These are phyloP conservation scores for Mycosarcoma mackinlayi DNA, from an alignment of 1,284 basidiomycete species.

Conservation along the genomic window DNA sequence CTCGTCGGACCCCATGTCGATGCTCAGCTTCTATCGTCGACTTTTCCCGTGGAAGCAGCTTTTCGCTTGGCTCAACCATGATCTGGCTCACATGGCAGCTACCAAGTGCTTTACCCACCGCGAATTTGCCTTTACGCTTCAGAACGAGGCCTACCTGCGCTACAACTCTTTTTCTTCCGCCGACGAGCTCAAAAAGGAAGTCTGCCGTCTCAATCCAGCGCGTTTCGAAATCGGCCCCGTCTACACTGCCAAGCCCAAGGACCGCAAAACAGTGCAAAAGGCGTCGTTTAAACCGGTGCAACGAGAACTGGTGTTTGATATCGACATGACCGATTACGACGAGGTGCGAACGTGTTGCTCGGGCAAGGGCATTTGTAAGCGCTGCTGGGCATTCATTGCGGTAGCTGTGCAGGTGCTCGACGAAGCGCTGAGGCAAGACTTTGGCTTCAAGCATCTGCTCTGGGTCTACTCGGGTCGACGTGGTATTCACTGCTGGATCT, in stretches of 20 bases:
- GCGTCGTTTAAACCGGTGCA: constrained; percentile 80
- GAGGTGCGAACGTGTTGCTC: constrained; percentile 93
- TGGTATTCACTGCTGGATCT: constrained; percentile 98
- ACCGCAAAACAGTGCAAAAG: constrained; percentile 85
- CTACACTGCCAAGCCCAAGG: constrained; percentile 89
- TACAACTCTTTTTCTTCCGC: constrained; percentile 89
- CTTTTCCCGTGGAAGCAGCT: constrained; percentile 94
- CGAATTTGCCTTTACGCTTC: constrained; percentile 96
- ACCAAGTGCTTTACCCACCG: constrained; percentile 73
- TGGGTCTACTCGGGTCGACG: constrained; percentile 99
- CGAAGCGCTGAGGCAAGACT: constrained; percentile 79
- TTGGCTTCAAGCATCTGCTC: constrained; percentile 80
- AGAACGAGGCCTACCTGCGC: constrained; percentile 87
- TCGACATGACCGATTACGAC: constrained; percentile 99
- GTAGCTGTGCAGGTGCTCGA: constrained; percentile 92
- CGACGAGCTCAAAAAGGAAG: constrained; percentile 91
- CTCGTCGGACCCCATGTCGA: constrained; percentile 75
- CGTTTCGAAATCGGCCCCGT: constrained; percentile 97
- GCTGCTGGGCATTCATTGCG: constrained; percentile 95
- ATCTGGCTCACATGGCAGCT: constrained; percentile 76
- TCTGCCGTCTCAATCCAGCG: constrained; percentile 64
- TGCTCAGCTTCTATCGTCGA: constrained; percentile 89
- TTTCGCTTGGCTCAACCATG: constrained; percentile 95
- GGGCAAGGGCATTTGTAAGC: constrained; percentile 87
- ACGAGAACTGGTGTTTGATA: constrained; percentile 98